Base-by-base conservation (phyloP, 1,284 basidiomycete genomes). In the Athelia sp. region DNA sequence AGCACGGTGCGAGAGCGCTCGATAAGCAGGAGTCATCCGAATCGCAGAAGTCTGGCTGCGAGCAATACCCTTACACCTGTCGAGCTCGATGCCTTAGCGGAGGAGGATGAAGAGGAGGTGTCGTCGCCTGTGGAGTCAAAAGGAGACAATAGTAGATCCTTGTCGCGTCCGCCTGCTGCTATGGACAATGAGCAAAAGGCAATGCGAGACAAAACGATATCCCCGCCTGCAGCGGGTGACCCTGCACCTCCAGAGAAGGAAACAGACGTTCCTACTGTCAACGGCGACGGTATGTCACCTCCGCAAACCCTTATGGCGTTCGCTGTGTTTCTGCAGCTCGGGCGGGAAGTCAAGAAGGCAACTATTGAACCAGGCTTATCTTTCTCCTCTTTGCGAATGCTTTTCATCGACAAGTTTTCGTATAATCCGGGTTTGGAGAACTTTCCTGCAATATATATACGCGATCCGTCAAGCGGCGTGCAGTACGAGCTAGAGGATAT, bases 401-500 rank as follows among this genome's bases (percentile, higher is more conserved):
- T 98, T 21, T 99, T 99, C 62, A 90, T 98, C 60, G 95, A 98
- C 70, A 88, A 85, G 58, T 99, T 99, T 61, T 86, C 90, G 32
- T 98, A 97, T 65, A 95, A 90, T 61, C 93, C 96, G 0, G 87
- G 91, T 1, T 79, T 88, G 69, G 93, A 93, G 51, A 91, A 97
- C 60, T 98, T 98, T 62, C 96, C 96, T 10, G 87, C 90, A 17
- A 96, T 99, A 49, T 98, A 98, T 63, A 87, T 98, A 50, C 87
- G 93, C 9, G 96, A 98, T 69, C 86, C 87, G 3, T 82, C 80
- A 29, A 94, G 89, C 52, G 93, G 93, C 8, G 90, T 98, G 47
- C 88, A 93, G 62, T 99, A 98, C 63, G 94, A 98, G 68, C 74
- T 99, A 44, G 96, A 99, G 66, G 91, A 98, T 65, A 82, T 94